Evolutionary conservation across 1,284 basidiomycete genomes (phyloP).

Genomic region (Ganoderma resinaceum): DNA sequence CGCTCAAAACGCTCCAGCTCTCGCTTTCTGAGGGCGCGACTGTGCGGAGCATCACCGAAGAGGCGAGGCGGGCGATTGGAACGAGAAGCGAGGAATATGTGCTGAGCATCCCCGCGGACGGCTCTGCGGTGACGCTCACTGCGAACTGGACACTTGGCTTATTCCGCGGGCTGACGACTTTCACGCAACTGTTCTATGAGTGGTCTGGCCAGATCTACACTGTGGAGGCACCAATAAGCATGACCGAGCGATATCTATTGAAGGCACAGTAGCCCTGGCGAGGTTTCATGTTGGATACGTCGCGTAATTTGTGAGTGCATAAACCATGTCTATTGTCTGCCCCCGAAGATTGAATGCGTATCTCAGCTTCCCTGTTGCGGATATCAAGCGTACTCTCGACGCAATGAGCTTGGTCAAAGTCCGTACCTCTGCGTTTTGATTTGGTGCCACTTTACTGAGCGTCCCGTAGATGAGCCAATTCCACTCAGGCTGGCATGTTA

Average conservation of each 20-base stretch:
- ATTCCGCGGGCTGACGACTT: slow-evolving; percentile 84
- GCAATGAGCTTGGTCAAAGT: slow-evolving; percentile 91
- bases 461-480: slow-evolving; percentile 64
- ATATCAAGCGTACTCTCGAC: slow-evolving; percentile 78
- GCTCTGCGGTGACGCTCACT: slow-evolving; percentile 59
- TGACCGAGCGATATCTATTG: slow-evolving; percentile 49
- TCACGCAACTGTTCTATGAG: slow-evolving; percentile 79
- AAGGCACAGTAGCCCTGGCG: slow-evolving; percentile 63
- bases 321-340: too few relatives aligned
- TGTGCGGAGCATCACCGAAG: slow-evolving; percentile 52
- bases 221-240: slow-evolving; percentile 62
- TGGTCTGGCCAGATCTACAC: slow-evolving; percentile 57
- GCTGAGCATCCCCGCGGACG: slow-evolving; percentile 66
- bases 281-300: slow-evolving; percentile 84
- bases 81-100: slow-evolving; percentile 72
- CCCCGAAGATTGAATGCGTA: not conserved
- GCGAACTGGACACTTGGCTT: slow-evolving; percentile 82
- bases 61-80: slow-evolving; percentile 58
- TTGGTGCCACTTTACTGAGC: not conserved
- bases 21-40: slow-evolving; percentile 43
- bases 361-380: slow-evolving; percentile 61
- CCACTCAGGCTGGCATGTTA: slow-evolving; percentile 86
- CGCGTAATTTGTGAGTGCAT: slow-evolving; percentile 55
- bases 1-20: slow-evolving; percentile 45
- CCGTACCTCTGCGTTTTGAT: too few relatives aligned